These are phyloP conservation scores for Thinopyrum elongatum DNA, from an alignment of 176 grass and related monocot species.

Conservation along the genomic window DNA sequence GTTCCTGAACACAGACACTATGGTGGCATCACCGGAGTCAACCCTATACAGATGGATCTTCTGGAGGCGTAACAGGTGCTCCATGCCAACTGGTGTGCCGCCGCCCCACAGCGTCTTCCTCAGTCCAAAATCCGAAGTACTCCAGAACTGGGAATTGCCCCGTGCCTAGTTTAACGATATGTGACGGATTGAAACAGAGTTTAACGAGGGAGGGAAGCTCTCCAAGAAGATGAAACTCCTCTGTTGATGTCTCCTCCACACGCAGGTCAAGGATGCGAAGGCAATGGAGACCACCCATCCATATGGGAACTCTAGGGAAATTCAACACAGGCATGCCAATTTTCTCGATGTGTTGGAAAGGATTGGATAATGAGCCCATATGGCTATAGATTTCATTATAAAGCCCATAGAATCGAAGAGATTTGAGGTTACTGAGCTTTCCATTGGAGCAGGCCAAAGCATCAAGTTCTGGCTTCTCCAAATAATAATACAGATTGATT, in stretches of 20 bases:
- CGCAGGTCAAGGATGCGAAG: background rate
- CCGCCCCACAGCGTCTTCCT: background rate
- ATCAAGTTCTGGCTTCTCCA: background rate
- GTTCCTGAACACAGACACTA: background rate
- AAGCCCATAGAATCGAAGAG: accelerated
- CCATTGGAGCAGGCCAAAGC: background rate
- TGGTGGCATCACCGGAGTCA: background rate
- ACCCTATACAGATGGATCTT: background rate
- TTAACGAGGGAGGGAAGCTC: background rate
- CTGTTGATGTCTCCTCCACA: background rate
- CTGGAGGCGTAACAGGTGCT: background rate
- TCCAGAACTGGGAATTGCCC: background rate
- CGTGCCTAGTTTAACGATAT: background rate
- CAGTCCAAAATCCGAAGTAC: accelerated
- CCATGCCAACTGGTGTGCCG: background rate
- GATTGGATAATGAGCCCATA: background rate
- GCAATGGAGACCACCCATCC: background rate
- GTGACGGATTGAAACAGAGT: background rate
- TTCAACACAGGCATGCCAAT: accelerated
- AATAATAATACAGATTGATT: too few species aligned
- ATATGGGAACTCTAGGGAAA: background rate
- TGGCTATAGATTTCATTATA: too few species aligned
- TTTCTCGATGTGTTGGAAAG: background rate
- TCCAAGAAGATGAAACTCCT: background rate
- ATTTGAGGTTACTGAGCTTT: background rate